Evolutionary conservation across 345 rosid species (phyloP), one percentile per base, ranked within the genome.

Genomic region (Punica granatum): DNA sequence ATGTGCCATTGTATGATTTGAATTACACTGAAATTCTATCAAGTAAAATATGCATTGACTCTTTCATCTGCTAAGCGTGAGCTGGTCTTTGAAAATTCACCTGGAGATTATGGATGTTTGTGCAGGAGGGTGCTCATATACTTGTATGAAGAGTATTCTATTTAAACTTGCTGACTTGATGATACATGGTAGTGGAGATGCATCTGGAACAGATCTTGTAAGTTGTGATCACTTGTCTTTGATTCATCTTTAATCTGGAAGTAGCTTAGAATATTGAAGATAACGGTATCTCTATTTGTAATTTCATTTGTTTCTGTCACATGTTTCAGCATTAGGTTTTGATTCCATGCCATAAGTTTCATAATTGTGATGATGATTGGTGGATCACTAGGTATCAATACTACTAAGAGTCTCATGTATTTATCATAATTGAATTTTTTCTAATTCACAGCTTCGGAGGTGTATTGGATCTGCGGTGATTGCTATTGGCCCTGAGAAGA

Each of bases 401-500:
- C n/a, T n/a, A n/a, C n/a, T n/a, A n/a, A n/a, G n/a, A n/a, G n/a
- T n/a, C 37, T 26, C 30, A 34, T 14, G 63, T 37, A 65, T 46
- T 42, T 23, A 15, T 25, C 13, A 13, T 25, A 42, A 63, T 18
- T 41, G 58, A 14, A n/a, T n/a, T 39, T 54, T 51, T 42, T 48
- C 44, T 7, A 11, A 72, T 69, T 76, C 76, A 70, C 88, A 89
- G 99, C 83, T 88, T 70, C 83, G 71, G 73, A 74, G 75, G 68
- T 94, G 99, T 78, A 75, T 91, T 71, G 99, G 99, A 73, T 84
- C 92, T 63, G 92, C 95, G 60, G 89, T 89, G 67, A 79, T 83
- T 73, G 92, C 90, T 64, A 83, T 91, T 73, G 97, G 99, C 56
- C 92, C 95, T 28, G 86, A 79, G 70, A 88, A 73, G 83, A 73